Percentiles rank a stretch among this genome's conserved stretches.
Evolutionary conservation across 305 asterid genomes (phyloP).

Genomic region (Fraxinus latifolia): DNA sequence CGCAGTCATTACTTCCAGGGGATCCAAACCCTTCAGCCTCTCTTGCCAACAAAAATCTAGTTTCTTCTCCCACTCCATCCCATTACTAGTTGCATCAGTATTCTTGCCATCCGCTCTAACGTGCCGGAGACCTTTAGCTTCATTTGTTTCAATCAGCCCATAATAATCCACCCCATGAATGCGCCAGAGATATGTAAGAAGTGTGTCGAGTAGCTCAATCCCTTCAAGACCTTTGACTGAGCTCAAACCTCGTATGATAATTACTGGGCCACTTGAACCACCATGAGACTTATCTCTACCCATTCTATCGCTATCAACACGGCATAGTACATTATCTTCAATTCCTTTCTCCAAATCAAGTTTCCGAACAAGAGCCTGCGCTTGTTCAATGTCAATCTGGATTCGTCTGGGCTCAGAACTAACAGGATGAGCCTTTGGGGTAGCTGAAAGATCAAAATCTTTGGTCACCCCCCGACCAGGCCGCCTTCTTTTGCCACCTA

Average conservation of each 20-base stretch:
- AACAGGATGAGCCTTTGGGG: slow-evolving; percentile 84
- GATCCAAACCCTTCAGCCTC: slow-evolving; percentile 88
- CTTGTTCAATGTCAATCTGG: slow-evolving; percentile 73
- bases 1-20: slow-evolving; percentile 84
- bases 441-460: slow-evolving; percentile 61
- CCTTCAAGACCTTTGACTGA: slow-evolving; percentile 95
- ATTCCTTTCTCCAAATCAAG: slow-evolving; percentile 89
- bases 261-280: slow-evolving; percentile 86
- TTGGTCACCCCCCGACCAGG: slow-evolving; percentile 54
- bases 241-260: slow-evolving; percentile 70
- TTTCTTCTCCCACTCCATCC: slow-evolving; percentile 82
- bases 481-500: slow-evolving; percentile 65
- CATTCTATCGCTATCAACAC: slow-evolving; percentile 75
- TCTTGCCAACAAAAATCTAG: slow-evolving; percentile 80
- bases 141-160: slow-evolving; percentile 75
- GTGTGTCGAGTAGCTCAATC: slow-evolving; percentile 85
- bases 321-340: slow-evolving; percentile 75
- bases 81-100: slow-evolving; percentile 44
- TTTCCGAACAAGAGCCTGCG: slow-evolving; percentile 73
- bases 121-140: slow-evolving; percentile 88
- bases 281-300: slow-evolving; percentile 83
- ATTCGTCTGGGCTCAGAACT: slow-evolving; percentile 74
- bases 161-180: slow-evolving; percentile 96
- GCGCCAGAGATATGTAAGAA: slow-evolving; percentile 95
- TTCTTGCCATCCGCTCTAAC: slow-evolving; percentile 65